Base-by-base conservation (phyloP, 768 basidiomycete genomes). In the Filobasidium floriforme region DNA sequence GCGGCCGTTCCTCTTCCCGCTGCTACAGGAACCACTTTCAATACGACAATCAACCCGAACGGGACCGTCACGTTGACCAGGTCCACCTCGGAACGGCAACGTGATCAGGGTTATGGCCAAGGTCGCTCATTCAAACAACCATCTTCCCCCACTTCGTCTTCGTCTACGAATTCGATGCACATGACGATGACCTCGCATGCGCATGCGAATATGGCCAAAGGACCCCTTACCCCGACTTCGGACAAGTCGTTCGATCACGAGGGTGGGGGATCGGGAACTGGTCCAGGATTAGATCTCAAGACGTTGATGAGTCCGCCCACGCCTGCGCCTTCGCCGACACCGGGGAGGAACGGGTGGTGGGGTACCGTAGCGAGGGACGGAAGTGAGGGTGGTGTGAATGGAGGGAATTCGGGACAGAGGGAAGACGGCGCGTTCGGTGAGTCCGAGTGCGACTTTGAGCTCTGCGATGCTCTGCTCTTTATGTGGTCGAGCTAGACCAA, bases 251-350 rank as follows among this genome's bases (percentile, higher is more conserved):
- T 37, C 9, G 32, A 37, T n/a, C 32, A 37, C 32, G 32, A 37
- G 9, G 32, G 32, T 4, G 3, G 3, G 32, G 32, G 32, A 37
- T 37, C 9, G 32, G 32, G 32, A 9, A 4, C 32, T 3, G 32
- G 32, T 4, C 32, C 32, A 9, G 29, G 55, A 57, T 9, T 32
- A 6, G 55, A 26, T 26, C n/a, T 57, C 5, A 68, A 55, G 32
- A 62, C 62, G 9, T 59, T 68, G 9, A 66, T 69, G 68, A 62
- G 60, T 1, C 74, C 74, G 24, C 74, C 74, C 22, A 75, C 74
- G 41, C 74, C 74, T 19, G 74, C 74, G 14, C 74, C 74, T 10
- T 73, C 72, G 66, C 74, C 74, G 1, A 72, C 68, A 29, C 72
- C 73, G 9, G 71, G 60, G 44, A 67, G 65, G 52, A 41, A 60